These are phyloP conservation scores for Azolla pinnata DNA, from an alignment of 75 land plant species.

Conservation along the genomic window DNA sequence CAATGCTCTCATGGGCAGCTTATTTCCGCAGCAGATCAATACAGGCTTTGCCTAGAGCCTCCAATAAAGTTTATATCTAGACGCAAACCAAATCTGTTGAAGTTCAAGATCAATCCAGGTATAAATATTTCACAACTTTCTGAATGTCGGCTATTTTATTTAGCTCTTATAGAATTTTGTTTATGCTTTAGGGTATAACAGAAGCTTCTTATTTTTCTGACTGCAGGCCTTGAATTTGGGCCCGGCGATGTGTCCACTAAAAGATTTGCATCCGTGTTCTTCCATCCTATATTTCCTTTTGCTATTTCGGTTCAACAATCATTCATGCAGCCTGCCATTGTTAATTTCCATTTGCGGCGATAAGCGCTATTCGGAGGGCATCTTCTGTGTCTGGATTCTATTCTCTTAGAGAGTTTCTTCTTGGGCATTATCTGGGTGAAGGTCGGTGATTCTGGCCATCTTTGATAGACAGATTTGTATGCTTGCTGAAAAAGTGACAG, in stretches of 20 bases:
- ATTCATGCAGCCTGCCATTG: slow-evolving; percentile 59
- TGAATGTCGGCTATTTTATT: too few relatives aligned
- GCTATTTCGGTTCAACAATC: slow-evolving; percentile 87
- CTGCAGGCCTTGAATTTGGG: slow-evolving; percentile 58
- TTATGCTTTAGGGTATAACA: slow-evolving; percentile 1
- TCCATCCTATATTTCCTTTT: slow-evolving; percentile 76
- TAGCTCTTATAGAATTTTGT: too few relatives aligned
- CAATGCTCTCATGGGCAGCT: slow-evolving; percentile 30
- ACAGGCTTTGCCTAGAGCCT: slow-evolving; percentile 79
- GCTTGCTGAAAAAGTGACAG: too few relatives aligned
- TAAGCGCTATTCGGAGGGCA: too few relatives aligned
- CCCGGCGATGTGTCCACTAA: slow-evolving; percentile 41
- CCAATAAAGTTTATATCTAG: slow-evolving; percentile 84
- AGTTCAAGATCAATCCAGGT: slow-evolving; percentile 94
- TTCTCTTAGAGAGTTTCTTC: too few relatives aligned
- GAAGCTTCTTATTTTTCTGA: background rate
- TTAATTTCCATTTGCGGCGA: slow-evolving; percentile 78
- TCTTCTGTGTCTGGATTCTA: too few relatives aligned
- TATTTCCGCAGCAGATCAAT: slow-evolving; percentile 80
- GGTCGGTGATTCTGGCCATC: too few relatives aligned
- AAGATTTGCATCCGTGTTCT: slow-evolving; percentile 64
- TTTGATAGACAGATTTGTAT: too few relatives aligned
- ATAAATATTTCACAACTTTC: background rate
- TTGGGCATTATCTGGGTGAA: too few relatives aligned
- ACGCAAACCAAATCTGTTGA: slow-evolving; percentile 50